Evolutionary conservation across 1,284 basidiomycete species (phyloP), one percentile per base, ranked within the genome.

Genomic region (Pterula multifida): DNA sequence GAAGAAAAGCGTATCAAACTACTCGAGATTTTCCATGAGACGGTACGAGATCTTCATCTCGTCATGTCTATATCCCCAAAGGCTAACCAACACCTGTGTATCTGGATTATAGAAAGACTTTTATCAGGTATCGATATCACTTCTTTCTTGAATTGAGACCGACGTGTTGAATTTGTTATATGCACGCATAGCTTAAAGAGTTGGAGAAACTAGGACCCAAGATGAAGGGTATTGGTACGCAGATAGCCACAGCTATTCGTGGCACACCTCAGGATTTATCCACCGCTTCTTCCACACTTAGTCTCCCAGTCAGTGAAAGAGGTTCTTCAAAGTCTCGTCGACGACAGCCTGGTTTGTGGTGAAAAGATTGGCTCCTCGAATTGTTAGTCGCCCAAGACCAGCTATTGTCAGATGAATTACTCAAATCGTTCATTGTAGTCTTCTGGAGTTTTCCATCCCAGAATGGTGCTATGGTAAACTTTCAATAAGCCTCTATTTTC

Each of bases 371-470:
- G 91, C 22, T 87, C 89, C 3, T 90, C 89, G 2, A 93, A 93
- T 60, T 94, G 90, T 90, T 57, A 57, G 83, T 36, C 45, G 47
- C 52, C 54, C 60, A 54, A 49, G 54, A 51, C 52, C 26, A 28
- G 26, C 9, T 21, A 47, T 51, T 9, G 50, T 50, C 45, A 54
- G 50, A 51, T 28, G 19, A 44, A 36, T 49, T 47, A 46, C 47
- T 15, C 15, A 45, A 21, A 47, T 32, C 28, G 15, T 32, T 15
- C 15, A 15, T 15, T 32, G 28, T 49, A 93, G 90, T 92, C 67
- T 93, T 87, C 63, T 94, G 90, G 90, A 86, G 87, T 59, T 93
- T 93, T 61, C 90, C 90, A 2, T 91, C 88, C 2, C 85, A 91
- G 52, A 76, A 79, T 45, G 90, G 90, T 3, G 78, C 85, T 2